Base-by-base conservation (phyloP, 2,329 filamentous ascomycete species). In the Neocucurbitaria cava region DNA sequence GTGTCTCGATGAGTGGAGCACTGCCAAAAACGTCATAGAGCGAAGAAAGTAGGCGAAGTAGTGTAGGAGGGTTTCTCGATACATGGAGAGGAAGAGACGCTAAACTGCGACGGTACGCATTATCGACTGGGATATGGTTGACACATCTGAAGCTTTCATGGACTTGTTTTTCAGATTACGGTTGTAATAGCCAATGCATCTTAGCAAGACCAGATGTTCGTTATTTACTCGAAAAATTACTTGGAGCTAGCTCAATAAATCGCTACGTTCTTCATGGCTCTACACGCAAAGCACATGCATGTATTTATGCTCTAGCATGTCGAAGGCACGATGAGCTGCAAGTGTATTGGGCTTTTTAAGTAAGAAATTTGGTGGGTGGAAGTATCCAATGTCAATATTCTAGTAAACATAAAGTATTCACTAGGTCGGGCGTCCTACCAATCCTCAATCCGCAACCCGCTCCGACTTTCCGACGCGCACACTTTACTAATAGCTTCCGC, bases 371-470 rank as follows among this genome's bases (percentile, higher is more conserved):
- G 24, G 9, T 26, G 24, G 9, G 9, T 26, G 9, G 24, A 26
- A 26, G 24, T 5, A 9, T 5, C 9, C 24, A 26, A 26, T 2
- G 24, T 9, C 24, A 26, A 5, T 26, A 9, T 26, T 26, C 35
- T 17, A 3, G 18, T n/a, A 3, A 18, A n/a, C 7, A n/a, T 38
- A 23, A 13, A 23, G 21, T 20, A 15, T 31, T 40, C 13, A 24
- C 31, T 40, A 35, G 30, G 20, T 26, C 36, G 15, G 28, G 31
- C 51, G 31, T 15, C 46, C 18, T 26, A 31, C 51, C 21, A n/a
- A n/a, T n/a, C n/a, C n/a, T n/a, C n/a, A n/a, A 24, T 33, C 46
- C 51, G 54, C 51, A 54, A 57, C 36, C 54, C 54, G 51, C 46
- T 28, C 51, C 50, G 46, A 50, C 41, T 54, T 54, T 40, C 51